Evolutionary conservation across 306 rosid species (phyloP).

Genomic region (Cercis canadensis): DNA sequence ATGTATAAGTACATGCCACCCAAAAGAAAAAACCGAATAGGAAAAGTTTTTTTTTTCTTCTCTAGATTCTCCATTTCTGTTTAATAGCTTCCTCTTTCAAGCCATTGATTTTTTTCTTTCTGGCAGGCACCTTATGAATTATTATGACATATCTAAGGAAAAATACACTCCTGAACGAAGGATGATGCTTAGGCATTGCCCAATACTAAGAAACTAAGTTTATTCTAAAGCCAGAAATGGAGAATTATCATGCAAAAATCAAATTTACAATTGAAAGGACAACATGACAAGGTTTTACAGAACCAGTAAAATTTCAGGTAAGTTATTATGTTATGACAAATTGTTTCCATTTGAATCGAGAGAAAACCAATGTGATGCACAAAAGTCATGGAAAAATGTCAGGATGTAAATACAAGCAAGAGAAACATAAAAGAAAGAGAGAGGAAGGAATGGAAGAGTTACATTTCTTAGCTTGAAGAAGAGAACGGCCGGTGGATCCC

Average conservation of each 20-base stretch:
- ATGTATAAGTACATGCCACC: no score
- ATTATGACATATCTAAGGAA: background rate
- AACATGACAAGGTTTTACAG: background rate
- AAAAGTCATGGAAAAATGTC: background rate
- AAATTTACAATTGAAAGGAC: slow-evolving; percentile 7
- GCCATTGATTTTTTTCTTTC: background rate
- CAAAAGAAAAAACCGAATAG: no score
- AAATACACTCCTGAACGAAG: background rate
- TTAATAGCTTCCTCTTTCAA: slow-evolving; percentile 14
- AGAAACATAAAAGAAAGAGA: background rate
- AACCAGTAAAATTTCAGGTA: slow-evolving; percentile 2
- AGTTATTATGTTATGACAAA: background rate
- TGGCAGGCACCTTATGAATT: background rate
- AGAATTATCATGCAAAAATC: slow-evolving; percentile 1
- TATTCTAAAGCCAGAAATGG: no score
- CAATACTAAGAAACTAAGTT: background rate
- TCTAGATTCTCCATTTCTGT: no score
- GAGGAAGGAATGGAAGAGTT: background rate
- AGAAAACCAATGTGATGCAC: background rate
- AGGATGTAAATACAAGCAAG: background rate
- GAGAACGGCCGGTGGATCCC: slow-evolving; percentile 61
- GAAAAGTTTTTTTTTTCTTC: no score
- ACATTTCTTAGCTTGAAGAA: slow-evolving; percentile 80
- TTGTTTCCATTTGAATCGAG: background rate
- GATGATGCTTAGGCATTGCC: no score